Percentiles rank a stretch among this genome's conserved stretches.
Evolutionary conservation across 768 basidiomycete species (phyloP).

Genomic region (Lyophyllum decastes): DNA sequence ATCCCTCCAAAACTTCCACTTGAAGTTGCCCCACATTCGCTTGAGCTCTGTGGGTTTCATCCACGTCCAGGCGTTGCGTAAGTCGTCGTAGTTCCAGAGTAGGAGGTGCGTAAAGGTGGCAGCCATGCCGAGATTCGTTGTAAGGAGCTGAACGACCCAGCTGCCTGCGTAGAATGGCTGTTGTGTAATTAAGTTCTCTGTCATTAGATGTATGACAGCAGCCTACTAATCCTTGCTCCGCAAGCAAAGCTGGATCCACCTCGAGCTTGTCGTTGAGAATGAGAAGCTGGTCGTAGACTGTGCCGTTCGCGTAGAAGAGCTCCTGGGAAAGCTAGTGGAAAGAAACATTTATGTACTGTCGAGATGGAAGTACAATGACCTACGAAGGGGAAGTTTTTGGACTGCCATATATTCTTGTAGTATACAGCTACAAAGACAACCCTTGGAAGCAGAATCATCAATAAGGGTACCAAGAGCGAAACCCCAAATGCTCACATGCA

Average conservation of each 20-base stretch:
- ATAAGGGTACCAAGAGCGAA: neutral
- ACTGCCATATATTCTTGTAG: constrained; percentile 56
- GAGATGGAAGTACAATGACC: neutral
- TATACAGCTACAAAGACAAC: constrained; percentile 52
- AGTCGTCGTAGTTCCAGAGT: constrained; percentile 45
- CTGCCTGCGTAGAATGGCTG: constrained; percentile 50
- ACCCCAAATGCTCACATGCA: constrained; percentile 40
- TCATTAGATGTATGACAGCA: neutral
- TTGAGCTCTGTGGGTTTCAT: constrained; percentile 34
- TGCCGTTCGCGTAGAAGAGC: constrained; percentile 49
- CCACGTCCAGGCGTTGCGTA: constrained; percentile 48
- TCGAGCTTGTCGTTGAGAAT: constrained; percentile 48
- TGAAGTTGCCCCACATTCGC: constrained; percentile 32
- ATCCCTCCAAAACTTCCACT: constrained; percentile 45
- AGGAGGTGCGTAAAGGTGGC: constrained; percentile 50
- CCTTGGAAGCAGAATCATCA: constrained; percentile 16
- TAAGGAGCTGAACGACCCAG: constrained; percentile 45
- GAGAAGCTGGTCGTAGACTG: constrained; percentile 44
- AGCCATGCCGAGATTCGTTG: constrained; percentile 47
- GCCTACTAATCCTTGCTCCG: constrained; percentile 39
- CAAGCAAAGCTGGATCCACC: constrained; percentile 41
- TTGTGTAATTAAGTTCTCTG: neutral
- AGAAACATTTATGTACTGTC: constrained; percentile 17
- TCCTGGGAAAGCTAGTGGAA: constrained; percentile 51
- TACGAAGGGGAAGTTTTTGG: constrained; percentile 32